Percentiles rank a stretch among this genome's conserved stretches.
phyloP scores from a whole-genome alignment of 306 rosid species.

The Potentilla sterilis region DNA sequence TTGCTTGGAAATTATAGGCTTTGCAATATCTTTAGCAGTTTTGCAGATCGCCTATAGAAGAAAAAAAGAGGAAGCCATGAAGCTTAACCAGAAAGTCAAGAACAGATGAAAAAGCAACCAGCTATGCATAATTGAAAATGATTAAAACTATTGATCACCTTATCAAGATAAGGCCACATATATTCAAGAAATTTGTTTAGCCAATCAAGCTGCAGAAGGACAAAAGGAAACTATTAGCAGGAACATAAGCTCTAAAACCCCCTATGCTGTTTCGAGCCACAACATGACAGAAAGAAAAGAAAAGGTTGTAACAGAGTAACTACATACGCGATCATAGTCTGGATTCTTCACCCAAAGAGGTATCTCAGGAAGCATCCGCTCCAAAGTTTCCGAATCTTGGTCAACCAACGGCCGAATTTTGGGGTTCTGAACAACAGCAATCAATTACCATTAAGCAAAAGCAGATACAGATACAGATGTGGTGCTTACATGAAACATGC shows the following conservation, averaged over 20 bases:
- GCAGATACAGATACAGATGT: background rate
- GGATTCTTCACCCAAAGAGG: conserved; percentile 95
- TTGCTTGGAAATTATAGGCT: conserved; percentile 85
- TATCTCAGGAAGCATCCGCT: conserved; percentile 81
- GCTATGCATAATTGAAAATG: background rate
- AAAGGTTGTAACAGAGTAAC: background rate
- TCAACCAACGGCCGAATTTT: conserved; percentile 59
- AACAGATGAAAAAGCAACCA: background rate
- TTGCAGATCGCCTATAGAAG: conserved; percentile 70
- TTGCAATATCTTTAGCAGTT: conserved; percentile 59
- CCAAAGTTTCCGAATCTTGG: conserved; percentile 60
- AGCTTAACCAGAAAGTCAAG: conserved; percentile 1
- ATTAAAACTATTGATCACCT: conserved; percentile 42
- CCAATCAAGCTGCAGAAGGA: conserved; percentile 69
- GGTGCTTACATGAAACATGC: background rate
- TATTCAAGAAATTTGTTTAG: conserved; percentile 65
- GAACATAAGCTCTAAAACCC: conserved; percentile 9
- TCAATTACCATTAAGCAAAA: conserved; percentile 10
- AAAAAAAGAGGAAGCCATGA: background rate
- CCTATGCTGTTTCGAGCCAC: conserved; percentile 1
- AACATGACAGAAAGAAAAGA: background rate
- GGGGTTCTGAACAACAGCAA: conserved; percentile 48
- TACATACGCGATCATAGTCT: conserved; percentile 79
- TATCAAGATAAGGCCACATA: conserved; percentile 97
- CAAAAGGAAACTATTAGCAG: conserved; percentile 8